Evolutionary conservation across 2,329 filamentous ascomycete genomes (phyloP).

Genomic region (Botrytis byssoidea): DNA sequence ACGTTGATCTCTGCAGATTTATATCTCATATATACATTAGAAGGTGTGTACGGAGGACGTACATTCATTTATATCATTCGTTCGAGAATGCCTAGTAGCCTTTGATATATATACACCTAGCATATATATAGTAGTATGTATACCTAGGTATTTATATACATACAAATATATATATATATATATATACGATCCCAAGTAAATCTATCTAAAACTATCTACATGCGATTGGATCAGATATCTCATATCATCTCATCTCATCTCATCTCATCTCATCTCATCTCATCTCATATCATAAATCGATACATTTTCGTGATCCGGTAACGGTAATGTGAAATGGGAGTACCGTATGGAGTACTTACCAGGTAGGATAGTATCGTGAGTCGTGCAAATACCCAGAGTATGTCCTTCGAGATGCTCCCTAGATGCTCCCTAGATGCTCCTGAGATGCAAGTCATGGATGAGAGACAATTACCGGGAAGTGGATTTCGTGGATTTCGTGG

Average conservation of each 20-base stretch:
- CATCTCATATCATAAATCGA: background rate
- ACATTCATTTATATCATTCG: background rate
- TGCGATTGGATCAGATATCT: background rate
- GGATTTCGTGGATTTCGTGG: background rate
- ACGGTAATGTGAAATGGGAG: background rate
- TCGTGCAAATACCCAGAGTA: background rate
- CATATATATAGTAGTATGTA: no score
- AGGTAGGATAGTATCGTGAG: background rate
- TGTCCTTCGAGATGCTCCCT: background rate
- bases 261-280: background rate
- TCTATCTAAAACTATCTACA: background rate
- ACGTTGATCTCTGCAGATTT: background rate
- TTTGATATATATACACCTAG: no score
- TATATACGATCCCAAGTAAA: background rate
- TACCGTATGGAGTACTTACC: background rate
- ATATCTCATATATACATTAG: background rate
- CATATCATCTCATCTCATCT: no score
- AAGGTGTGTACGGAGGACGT: background rate
- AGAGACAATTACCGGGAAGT: slow-evolving; percentile 9
- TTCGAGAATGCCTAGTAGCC: no score
- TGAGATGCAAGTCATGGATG: slow-evolving; percentile 16
- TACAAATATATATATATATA: no score
- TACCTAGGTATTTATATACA: no score
- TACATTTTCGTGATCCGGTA: background rate
- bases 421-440: background rate